Evolutionary conservation across 768 basidiomycete species (phyloP), one percentile per base, ranked within the genome.

Genomic region (Gautieria morchelliformis): DNA sequence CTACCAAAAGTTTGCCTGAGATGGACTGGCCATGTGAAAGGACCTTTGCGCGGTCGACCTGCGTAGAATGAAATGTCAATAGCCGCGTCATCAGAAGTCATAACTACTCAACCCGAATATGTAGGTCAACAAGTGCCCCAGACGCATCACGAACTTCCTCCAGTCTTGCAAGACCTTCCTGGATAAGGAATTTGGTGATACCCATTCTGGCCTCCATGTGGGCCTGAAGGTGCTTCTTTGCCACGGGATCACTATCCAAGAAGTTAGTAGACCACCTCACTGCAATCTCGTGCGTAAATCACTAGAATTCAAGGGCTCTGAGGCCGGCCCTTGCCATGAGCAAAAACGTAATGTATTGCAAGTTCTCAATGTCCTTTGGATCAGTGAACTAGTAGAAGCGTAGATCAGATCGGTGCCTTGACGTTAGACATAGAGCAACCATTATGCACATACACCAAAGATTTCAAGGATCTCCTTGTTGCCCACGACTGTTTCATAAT

Each of bases 261-360:
- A 48, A 17, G 32, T 15, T 8, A 24, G 35, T 5, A 6, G 20
- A 20, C 32, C n/a, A 17, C 32, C 6, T 24, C 24, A 24, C 3
- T 5, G 5, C 47, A 1, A 35, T 27, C 22, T 11, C 27, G 19
- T 12, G n/a, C 2, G 4, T 12, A 48, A 47, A 22, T n/a, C 20
- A 57, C 56, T 87, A 94, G 66, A 75, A 91, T 67, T 93, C 89
- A 39, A 93, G 75, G 5, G 82, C 89, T 37, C 85, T 78, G 37
- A 93, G 68, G 60, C 87, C 92, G 41, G 81, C 84, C 30, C 91
- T 81, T n/a, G 86, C 89, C 91, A 93, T 93, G 52, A 87, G 69
- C 30, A 91, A 73, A 76, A 87, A 93, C 0, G 85, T 84, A 63
- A 90, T 77, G 63, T 84, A 88, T 63, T 89, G 87, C 19, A 93